These are phyloP conservation scores for Fusarium sp. DNA, from an alignment of 2,329 filamentous ascomycete genomes.

Conservation along the genomic window DNA sequence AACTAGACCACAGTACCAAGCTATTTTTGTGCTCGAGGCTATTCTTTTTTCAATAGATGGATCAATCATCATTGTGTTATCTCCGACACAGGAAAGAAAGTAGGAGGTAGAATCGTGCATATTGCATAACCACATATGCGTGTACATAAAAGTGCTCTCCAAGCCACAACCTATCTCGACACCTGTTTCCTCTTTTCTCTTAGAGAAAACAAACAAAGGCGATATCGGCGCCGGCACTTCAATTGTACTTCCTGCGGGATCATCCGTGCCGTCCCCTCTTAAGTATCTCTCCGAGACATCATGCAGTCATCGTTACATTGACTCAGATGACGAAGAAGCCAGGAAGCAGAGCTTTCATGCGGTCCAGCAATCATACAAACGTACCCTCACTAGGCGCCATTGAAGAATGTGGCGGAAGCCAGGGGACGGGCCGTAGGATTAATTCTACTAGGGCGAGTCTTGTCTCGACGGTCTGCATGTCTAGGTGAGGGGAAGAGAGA, in stretches of 20 bases:
- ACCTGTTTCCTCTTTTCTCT: not conserved
- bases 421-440: not conserved
- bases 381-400: not conserved
- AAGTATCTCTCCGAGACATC: not conserved
- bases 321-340: not conserved
- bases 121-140: not conserved
- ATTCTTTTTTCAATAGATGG: too few species aligned
- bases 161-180: not conserved
- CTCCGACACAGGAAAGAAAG: too few species aligned
- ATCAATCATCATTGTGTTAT: too few species aligned
- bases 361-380: not conserved
- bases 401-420: not conserved
- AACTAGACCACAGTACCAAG: not conserved
- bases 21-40: not conserved
- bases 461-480: not conserved
- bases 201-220: not conserved
- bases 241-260: too few species aligned
- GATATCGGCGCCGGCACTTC: too few species aligned
- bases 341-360: too few species aligned
- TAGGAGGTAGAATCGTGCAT: not conserved
- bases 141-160: rapidly evolving
- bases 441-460: not conserved
- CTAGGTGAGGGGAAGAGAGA: not conserved
- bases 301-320: not conserved
- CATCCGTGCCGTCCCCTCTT: not conserved